Conservation (phyloP, 2,329 filamentous ascomycete species). For the Pseudogymnoascus sp. region DNA sequence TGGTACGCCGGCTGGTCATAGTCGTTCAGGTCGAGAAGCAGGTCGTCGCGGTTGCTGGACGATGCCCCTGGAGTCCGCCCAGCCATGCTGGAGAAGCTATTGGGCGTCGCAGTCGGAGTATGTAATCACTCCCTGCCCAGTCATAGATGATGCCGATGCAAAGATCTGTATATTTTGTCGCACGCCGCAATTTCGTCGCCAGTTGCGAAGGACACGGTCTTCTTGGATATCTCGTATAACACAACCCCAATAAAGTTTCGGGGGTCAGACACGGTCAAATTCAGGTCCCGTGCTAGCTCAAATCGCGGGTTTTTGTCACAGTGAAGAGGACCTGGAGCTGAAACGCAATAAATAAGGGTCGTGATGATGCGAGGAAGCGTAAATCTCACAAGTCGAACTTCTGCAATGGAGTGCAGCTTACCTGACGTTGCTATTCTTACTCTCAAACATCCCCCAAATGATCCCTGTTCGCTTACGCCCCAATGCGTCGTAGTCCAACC, state of each 20-base stretch:
- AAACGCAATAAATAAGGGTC: background rate
- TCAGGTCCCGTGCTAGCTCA: background rate
- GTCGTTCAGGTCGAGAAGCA: slow-evolving; percentile 67
- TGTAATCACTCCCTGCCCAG: background rate
- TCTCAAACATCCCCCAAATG: slow-evolving; percentile 4
- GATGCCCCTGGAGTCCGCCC: slow-evolving; percentile 46
- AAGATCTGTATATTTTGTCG: background rate
- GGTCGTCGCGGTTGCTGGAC: slow-evolving; percentile 40
- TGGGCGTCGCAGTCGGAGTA: slow-evolving; percentile 20
- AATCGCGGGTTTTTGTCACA: background rate
- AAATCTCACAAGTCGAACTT: background rate
- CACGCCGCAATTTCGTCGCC: background rate
- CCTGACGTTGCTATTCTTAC: slow-evolving; percentile 4
- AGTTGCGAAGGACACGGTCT: background rate
- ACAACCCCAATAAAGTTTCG: background rate
- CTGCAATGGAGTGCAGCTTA: background rate
- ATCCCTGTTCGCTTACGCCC: slow-evolving; percentile 7
- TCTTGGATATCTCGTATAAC: slow-evolving; percentile 2
- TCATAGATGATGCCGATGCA: slow-evolving; percentile 7
- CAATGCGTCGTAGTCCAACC: background rate
- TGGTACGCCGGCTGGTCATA: slow-evolving; percentile 59
- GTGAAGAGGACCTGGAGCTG: background rate
- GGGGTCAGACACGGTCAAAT: background rate
- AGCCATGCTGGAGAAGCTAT: slow-evolving; percentile 44
- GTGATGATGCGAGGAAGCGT: background rate